Evolutionary conservation across 352 stramenopile genomes (phyloP).

Genomic region (Globisporangium spiculum): DNA sequence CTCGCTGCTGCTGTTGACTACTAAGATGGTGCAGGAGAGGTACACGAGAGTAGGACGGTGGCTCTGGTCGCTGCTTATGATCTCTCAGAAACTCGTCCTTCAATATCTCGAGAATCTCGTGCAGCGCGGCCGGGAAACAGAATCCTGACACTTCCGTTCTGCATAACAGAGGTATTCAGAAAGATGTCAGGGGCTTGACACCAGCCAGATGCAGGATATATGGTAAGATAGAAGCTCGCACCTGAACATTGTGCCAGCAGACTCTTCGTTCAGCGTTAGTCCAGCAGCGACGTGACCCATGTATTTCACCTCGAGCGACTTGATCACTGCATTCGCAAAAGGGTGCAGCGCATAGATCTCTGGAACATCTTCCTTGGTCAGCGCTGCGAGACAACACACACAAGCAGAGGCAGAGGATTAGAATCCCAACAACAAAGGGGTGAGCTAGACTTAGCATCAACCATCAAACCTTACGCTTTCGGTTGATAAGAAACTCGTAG

Average conservation of each 20-base stretch:
- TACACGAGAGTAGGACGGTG: neutral
- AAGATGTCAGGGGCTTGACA: neutral
- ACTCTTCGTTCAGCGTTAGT: conserved; percentile 9
- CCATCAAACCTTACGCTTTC: conserved; percentile 47
- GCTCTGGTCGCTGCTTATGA: neutral
- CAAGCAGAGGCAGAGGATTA: neutral
- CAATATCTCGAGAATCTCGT: conserved; percentile 37
- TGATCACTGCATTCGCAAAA: conserved; percentile 64
- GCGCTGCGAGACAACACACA: conserved; percentile 27
- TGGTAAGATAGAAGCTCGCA: neutral
- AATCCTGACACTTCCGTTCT: conserved; percentile 59
- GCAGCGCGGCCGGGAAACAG: conserved; percentile 43
- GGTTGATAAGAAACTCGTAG: conserved; percentile 78
- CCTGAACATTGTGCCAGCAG: conserved; percentile 17
- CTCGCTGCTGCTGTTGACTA: neutral
- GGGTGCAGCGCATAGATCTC: conserved; percentile 50
- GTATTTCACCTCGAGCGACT: conserved; percentile 46
- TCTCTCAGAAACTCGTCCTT: conserved; percentile 25
- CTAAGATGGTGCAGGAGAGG: neutral
- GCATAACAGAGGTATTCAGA: neutral
- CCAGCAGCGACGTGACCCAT: conserved; percentile 28
- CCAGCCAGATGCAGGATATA: neutral
- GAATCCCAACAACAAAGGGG: neutral
- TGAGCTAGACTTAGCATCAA: too few species aligned
- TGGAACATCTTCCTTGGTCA: conserved; percentile 73